These are phyloP conservation scores for Metschnikowia santaceciliae DNA, from an alignment of 805 yeast species.

Conservation along the genomic window DNA sequence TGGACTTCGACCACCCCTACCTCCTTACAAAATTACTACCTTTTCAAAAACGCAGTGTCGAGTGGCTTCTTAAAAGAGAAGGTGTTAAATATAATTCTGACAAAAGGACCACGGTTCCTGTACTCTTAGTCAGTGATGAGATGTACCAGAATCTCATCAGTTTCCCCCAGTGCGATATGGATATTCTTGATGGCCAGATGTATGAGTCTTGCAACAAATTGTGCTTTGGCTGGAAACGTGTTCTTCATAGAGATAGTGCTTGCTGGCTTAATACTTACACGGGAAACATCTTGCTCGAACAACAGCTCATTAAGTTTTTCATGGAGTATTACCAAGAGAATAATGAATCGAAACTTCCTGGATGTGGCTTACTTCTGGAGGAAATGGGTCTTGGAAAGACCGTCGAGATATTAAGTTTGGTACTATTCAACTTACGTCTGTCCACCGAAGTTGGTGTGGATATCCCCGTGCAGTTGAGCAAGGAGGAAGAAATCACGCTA, in stretches of 20 bases:
- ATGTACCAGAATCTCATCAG: neutral
- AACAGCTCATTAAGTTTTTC: constrained; percentile 24
- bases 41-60: constrained; percentile 53
- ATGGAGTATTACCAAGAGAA: constrained; percentile 21
- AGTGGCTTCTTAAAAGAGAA: constrained; percentile 56
- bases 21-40: constrained; percentile 40
- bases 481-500: constrained; percentile 41
- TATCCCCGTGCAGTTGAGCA: constrained; percentile 24
- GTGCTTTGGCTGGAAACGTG: constrained; percentile 51
- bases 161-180: constrained; percentile 9
- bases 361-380: constrained; percentile 74
- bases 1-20: constrained; percentile 35
- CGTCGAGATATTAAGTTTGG: constrained; percentile 70
- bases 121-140: constrained; percentile 18
- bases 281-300: constrained; percentile 40
- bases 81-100: constrained; percentile 33
- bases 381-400: constrained; percentile 99
- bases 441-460: constrained; percentile 27
- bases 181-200: constrained; percentile 21
- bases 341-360: constrained; percentile 34
- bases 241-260: constrained; percentile 7
- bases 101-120: constrained; percentile 19
- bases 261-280: constrained; percentile 51
- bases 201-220: constrained; percentile 34
- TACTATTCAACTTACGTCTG: constrained; percentile 57